Conservation (phyloP, 73 alveolate species). For the Tetrahymena thermophila region DNA sequence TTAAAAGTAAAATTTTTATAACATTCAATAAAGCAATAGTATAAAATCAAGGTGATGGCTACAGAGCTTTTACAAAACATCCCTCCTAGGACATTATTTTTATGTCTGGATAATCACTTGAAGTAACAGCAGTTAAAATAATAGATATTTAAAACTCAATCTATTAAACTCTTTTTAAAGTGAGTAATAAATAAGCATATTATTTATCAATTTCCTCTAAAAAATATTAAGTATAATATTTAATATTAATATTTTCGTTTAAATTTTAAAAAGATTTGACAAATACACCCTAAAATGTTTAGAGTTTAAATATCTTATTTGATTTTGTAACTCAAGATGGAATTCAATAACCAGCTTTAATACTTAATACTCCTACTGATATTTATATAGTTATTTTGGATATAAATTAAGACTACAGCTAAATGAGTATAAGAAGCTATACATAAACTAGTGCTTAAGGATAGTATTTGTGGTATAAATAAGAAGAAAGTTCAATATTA, state of each 20-base stretch:
- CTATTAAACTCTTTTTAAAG: background rate
- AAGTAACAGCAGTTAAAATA: background rate
- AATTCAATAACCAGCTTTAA: background rate
- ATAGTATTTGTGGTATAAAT: background rate
- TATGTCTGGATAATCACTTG: background rate
- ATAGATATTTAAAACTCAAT: background rate
- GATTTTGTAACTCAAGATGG: background rate
- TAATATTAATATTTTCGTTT: too few species aligned
- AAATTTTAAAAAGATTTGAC: background rate
- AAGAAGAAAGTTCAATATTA: background rate
- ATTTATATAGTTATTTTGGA: background rate
- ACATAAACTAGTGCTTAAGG: background rate
- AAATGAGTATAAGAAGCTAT: background rate
- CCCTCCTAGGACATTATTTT: background rate
- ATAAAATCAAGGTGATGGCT: background rate
- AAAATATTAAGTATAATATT: too few species aligned
- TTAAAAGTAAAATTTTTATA: background rate
- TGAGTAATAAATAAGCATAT: background rate
- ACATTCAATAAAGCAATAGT: background rate
- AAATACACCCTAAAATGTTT: background rate
- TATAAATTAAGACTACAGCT: background rate
- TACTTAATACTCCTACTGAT: background rate
- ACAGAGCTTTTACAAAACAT: background rate
- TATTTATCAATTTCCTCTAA: background rate
- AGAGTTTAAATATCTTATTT: too few species aligned